phyloP scores from a whole-genome alignment of 2,329 filamentous ascomycete species.

The Cladosporium sphaerospermum region DNA sequence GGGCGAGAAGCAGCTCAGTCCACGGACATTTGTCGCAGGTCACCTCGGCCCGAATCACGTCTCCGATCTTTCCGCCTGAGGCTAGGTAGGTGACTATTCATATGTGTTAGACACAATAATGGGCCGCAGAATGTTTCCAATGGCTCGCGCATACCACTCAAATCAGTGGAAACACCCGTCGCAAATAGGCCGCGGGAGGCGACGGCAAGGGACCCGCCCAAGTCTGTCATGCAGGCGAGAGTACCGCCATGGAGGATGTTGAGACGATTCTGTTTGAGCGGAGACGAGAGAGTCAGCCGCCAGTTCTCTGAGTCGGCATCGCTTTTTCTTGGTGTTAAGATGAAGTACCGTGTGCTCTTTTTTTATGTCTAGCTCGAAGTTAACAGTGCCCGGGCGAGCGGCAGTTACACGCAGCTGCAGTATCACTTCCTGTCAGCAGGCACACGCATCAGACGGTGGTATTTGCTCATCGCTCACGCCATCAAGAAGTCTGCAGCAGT shows the following conservation, averaged over 20 bases:
- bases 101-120: neutral
- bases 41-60: constrained; percentile 46
- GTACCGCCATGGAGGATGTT: constrained; percentile 73
- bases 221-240: constrained; percentile 67
- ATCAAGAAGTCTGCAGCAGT: constrained; percentile 35
- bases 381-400: constrained; percentile 60
- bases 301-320: constrained; percentile 15
- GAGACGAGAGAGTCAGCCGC: neutral
- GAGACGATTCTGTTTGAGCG: constrained; percentile 58
- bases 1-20: neutral
- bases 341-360: constrained; percentile 65
- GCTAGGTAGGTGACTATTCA: constrained; percentile 55
- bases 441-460: neutral
- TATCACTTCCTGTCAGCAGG: neutral
- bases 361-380: constrained; percentile 69
- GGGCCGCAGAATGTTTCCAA: too few relatives aligned
- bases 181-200: constrained; percentile 59
- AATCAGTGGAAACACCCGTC: constrained; percentile 61
- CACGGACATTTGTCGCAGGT: constrained; percentile 57
- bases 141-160: constrained; percentile 44
- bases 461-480: constrained; percentile 27
- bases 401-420: constrained; percentile 59
- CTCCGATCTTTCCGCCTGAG: constrained; percentile 58
- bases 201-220: constrained; percentile 60
- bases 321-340: neutral